Base-by-base conservation (phyloP, 495 filamentous ascomycete species). In the Hyaloscypha hepaticicola region DNA sequence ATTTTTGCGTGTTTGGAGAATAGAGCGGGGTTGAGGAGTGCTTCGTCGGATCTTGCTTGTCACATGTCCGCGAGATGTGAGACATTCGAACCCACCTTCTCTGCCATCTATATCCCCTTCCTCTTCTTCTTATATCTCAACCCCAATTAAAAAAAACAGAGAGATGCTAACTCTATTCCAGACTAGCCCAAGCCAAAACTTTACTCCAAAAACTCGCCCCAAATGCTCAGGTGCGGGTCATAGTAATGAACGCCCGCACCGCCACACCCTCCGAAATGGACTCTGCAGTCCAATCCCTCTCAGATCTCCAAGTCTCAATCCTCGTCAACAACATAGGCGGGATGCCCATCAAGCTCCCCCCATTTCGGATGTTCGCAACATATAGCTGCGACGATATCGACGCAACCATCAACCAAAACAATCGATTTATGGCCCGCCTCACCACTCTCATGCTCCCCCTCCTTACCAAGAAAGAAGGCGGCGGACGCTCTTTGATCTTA, bases 251-350 rank as follows among this genome's bases (percentile, higher is more conserved):
- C 4, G 52, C 26, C 22, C 25, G 52, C 9, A 55, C 52, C 8
- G 52, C 52, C n/a, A 28, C n/a, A 9, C 52, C 52, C 14, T 19
- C 25, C 25, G 52, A 55, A 22, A 55, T 55, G 52, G n/a, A 55
- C 4, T 19, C 52, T 55, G 52, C 52, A 7, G 52, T 55, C 8
- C 52, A 55, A 22, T 55, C 52, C 2, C 25, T 55, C 24, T 19
- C 52, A 19, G 8, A 55, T 55, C 6, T 55, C n/a, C 16, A 25
- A 7, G 52, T 55, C 5, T 55, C 52, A 26, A 55, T 55, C 52
- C 52, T 55, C 26, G 52, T 55, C 16, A 55, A 55, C 26, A 55
- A 55, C 19, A 22, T 55, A 19, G 52, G 52, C 16, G 52, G 52
- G 26, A 55, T 26, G 8, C 52, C 52, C 52, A 19, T 55, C 22